A percentile compares a stretch with the other conserved stretches of the same genome.
Conservation (phyloP, 73 alveolate genomes). For the Paramecium pentaurelia region DNA sequence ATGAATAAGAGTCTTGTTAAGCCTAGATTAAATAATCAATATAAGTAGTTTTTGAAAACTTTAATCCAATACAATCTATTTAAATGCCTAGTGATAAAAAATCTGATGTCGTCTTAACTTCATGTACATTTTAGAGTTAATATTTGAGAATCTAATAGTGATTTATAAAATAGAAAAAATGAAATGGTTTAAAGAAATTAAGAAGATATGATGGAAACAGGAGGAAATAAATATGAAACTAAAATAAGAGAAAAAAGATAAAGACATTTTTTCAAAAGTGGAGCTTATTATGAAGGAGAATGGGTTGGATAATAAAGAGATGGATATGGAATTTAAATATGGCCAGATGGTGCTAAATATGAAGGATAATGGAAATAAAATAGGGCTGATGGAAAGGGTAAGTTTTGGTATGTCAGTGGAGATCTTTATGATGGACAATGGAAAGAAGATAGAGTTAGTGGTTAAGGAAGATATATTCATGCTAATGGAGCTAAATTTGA, state of each 20-base stretch:
- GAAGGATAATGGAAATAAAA: constrained; percentile 73
- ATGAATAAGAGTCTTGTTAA: background rate
- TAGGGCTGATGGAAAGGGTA: constrained; percentile 82
- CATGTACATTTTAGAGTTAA: background rate
- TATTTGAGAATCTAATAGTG: background rate
- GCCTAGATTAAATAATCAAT: background rate
- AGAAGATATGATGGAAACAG: background rate
- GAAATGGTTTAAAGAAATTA: background rate
- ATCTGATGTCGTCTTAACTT: background rate
- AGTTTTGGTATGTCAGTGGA: constrained; percentile 76
- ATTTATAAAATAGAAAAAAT: background rate
- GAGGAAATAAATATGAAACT: background rate
- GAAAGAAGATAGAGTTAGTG: constrained; percentile 70
- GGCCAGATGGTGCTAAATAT: constrained; percentile 65
- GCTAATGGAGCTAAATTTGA: constrained; percentile 78
- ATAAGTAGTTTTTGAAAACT: background rate
- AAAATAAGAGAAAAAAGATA: constrained; percentile 65
- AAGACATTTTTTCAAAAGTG: constrained; percentile 68
- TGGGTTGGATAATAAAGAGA: constrained; percentile 86
- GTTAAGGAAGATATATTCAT: constrained; percentile 69
- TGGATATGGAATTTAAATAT: constrained; percentile 61
- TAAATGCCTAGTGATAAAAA: background rate
- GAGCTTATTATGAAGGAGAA: constrained; percentile 82
- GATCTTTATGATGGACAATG: constrained; percentile 82
- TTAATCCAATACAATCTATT: background rate